Evolutionary conservation across 371 early-diverging fungal genomes (phyloP), one percentile per base, ranked within the genome.

Genomic region (Mucor ambiguus): DNA sequence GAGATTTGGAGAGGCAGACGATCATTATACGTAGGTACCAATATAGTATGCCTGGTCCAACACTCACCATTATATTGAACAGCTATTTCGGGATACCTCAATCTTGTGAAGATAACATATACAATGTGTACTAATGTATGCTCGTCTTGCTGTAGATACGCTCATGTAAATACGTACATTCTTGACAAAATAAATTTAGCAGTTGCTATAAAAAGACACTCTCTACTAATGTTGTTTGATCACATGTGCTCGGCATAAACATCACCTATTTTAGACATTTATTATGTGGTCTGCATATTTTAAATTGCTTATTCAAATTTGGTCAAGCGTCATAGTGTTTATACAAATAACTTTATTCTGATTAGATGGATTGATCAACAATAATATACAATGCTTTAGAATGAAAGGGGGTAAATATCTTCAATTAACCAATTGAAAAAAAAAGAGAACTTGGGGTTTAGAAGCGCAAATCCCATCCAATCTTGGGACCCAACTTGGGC

Each of bases 401-500:
- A 14, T 0, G 14, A 14, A 12, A 28, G 28, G 24, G 52, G 28
- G 24, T 52, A 26, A 52, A 52, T 26, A 14, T 11, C 20, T 48
- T 22, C 48, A 52, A 14, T 28, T 0, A 14, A 48, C 0, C 9
- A 33, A 24, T 16, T 18, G 30, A 18, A 11, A 58, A 59, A 41
- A 59, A 41, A 33, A 33, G 33, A 41, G 43, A n/a, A 3, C 22
- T 37, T 24, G 28, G 41, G 12, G 26, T 44, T 69, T 87, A 86
- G 35, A 92, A 85, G 63, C 92, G 84, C 49, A 95, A 78, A 67
- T 95, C 93, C 98, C 98, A 97, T n/a, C 90, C 95, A 72, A 97
- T 96, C 78, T 89, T 79, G 41, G 93, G 93, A 24, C 97, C 97
- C 46, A 96, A 77, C 61, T 81, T 90, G 22, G 98, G 97, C 68